phyloP scores from a whole-genome alignment of 352 stramenopile species.

The Globisporangium ultimum region DNA sequence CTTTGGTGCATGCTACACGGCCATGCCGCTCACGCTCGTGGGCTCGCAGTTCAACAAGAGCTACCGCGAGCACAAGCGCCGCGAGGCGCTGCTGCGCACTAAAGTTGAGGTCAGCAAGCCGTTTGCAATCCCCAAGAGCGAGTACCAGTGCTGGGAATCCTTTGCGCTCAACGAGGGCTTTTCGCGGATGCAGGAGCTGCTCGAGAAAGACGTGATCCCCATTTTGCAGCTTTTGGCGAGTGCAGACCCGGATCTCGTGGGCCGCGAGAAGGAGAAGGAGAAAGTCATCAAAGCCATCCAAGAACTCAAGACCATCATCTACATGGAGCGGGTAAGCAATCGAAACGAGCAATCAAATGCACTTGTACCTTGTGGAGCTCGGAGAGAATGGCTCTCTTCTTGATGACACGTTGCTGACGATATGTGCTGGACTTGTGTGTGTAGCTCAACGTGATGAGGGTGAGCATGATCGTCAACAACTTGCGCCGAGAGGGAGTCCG shows the following conservation, averaged over 20 bases:
- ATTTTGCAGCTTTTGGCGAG: constrained; percentile 41
- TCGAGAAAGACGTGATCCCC: constrained; percentile 34
- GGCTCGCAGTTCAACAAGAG: constrained; percentile 82
- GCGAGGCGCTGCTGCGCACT: constrained; percentile 61
- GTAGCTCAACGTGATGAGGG: constrained; percentile 63
- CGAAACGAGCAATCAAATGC: no score
- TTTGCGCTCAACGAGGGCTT: constrained; percentile 57
- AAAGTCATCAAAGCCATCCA: constrained; percentile 23
- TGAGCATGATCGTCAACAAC: constrained; percentile 56
- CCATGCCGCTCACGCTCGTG: constrained; percentile 77
- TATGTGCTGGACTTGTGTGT: background rate
- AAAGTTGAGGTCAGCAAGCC: constrained; percentile 74
- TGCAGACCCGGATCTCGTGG: constrained; percentile 43
- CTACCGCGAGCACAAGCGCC: constrained; percentile 75
- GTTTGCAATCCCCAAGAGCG: constrained; percentile 33
- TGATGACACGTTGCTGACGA: background rate
- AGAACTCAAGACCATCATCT: constrained; percentile 54
- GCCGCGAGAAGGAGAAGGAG: constrained; percentile 43
- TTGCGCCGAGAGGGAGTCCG: constrained; percentile 71
- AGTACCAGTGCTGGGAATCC: constrained; percentile 47
- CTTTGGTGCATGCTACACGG: constrained; percentile 78
- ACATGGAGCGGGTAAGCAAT: constrained; percentile 35
- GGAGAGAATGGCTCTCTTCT: background rate
- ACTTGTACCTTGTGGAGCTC: no score
- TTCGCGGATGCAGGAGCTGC: constrained; percentile 28